Evolutionary conservation across 768 basidiomycete species (phyloP), one percentile per base, ranked within the genome.

Genomic region (Tylopilus vinaceipallidus): DNA sequence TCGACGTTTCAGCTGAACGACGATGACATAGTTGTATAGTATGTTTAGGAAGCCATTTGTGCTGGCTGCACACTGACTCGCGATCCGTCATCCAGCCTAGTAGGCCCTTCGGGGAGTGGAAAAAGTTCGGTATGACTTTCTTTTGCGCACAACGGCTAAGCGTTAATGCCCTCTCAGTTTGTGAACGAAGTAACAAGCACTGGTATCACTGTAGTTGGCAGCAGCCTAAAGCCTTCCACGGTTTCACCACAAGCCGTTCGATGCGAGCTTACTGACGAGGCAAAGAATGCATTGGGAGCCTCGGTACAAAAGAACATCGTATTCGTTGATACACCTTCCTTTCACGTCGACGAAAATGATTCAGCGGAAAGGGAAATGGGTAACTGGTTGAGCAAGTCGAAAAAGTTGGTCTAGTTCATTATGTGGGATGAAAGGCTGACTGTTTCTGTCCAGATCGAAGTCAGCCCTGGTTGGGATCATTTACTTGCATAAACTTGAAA

Each of bases 291-390:
- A n/a, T 34, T 59, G 17, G 3, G 23, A 0, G 20, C 8, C 2
- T 9, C 17, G 10, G 6, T 0, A 4, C 36, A 44, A 22, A 52
- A 33, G 2, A 13, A 38, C 27, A 56, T 62, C 9, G 62, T 64
- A 16, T 55, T 64, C 16, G 55, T 64, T 0, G 57, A 64, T 47
- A 64, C 46, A 0, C 62, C 62, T 12, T 59, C 60, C 20, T 56
- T 62, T n/a, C 29, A 23, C 19, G 32, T 42, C 3, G 45, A 14
- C 8, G 10, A 16, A 23, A 34, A 43, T 23, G 40, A 43, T 20
- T 3, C 1, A 23, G 29, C 7, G 5, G 45, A 50, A 22, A 33
- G 2, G 4, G 11, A 46, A 16, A 53, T 27, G 34, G 13, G 7
- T 1, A 16, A 2, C 26, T 62, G 61, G 61, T 33, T 60, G 37